These are phyloP conservation scores for Cyanidioschyzon merolae DNA, from an alignment of 23 red algal genomes.

Conservation along the genomic window DNA sequence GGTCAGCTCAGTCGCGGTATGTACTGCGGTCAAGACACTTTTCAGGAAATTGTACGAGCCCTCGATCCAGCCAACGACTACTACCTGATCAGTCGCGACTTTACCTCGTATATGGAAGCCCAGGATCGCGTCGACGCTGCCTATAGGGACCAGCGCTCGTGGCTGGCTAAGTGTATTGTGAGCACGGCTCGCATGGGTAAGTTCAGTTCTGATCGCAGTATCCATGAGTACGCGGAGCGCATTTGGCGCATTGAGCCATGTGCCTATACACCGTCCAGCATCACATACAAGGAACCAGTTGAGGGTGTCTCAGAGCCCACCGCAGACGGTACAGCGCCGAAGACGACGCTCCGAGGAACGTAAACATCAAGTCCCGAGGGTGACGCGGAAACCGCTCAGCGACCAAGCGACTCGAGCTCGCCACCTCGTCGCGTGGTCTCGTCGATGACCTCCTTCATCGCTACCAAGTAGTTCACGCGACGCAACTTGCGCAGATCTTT, in stretches of 20 bases:
- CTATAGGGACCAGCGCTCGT: conserved; percentile 69
- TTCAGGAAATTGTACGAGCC: conserved; percentile 35
- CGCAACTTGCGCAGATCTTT: conserved; percentile 51
- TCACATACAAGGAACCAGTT: conserved; percentile 52
- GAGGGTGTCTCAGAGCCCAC: conserved; percentile 1
- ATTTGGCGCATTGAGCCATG: conserved; percentile 92
- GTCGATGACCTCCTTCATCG: conserved; percentile 83
- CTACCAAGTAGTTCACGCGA: conserved; percentile 82
- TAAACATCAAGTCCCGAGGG: background rate
- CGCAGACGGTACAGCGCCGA: background rate
- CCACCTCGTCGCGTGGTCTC: conserved; percentile 22
- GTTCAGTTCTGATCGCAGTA: conserved; percentile 93
- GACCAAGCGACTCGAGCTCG: conserved; percentile 14
- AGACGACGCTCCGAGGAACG: background rate
- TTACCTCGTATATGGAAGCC: conserved; percentile 94
- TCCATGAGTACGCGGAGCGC: conserved; percentile 83
- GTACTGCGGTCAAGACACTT: conserved; percentile 56
- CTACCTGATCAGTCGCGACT: conserved; percentile 90
- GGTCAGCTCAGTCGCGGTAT: conserved; percentile 47
- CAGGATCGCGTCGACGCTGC: conserved; percentile 65
- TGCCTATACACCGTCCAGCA: conserved; percentile 71
- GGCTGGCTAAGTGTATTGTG: conserved; percentile 84
- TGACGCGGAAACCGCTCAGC: background rate
- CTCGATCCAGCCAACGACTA: conserved; percentile 91
- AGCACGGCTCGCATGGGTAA: conserved; percentile 72